Evolutionary conservation across 805 yeast genomes (phyloP), one percentile per base, ranked within the genome.

Genomic region (Nakazawaea laoshanensis): DNA sequence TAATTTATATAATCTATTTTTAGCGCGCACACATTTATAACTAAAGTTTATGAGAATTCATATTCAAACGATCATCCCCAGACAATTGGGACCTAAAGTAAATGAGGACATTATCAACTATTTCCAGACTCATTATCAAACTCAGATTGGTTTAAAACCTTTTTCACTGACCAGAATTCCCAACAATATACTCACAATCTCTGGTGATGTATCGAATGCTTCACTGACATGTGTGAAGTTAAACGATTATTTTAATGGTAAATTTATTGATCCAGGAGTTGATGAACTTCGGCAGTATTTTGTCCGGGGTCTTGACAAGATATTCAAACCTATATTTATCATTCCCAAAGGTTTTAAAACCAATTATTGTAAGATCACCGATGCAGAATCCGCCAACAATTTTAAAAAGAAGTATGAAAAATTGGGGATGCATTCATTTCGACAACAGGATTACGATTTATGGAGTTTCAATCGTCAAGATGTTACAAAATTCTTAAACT

Each of bases 251-350:
- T 17, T 24, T n/a, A 24, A 24, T 19, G 34, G 34, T 2, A 4
- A 24, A 5, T 24, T 31, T 24, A 31, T 31, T 10, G 34, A 31
- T 18, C 22, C 24, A 5, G 10, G 7, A 6, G 6, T 12, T 7
- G 10, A n/a, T 3, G 9, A 11, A 17, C 24, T 31, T 17, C n/a
- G 14, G 10, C 6, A 24, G n/a, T 24, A 18, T 14, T 11, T 11
- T 16, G 29, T 31, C 4, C 28, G 34, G 7, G 34, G 34, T 12
- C 19, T 31, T 3, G 29, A 31, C 13, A 31, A 31, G 17, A 12
- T 31, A n/a, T 24, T 24, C 24, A 31, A 24, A 24, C 34, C 34
- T n/a, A 17, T 24, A 17, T 31, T 31, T 19, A 6, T 31, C 14
- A 24, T 31, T 8, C 34, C 34, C 6, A 2, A 3, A 5, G 27